Evolutionary conservation across 345 rosid genomes (phyloP).

Genomic region (Citrus mangshanensis): DNA sequence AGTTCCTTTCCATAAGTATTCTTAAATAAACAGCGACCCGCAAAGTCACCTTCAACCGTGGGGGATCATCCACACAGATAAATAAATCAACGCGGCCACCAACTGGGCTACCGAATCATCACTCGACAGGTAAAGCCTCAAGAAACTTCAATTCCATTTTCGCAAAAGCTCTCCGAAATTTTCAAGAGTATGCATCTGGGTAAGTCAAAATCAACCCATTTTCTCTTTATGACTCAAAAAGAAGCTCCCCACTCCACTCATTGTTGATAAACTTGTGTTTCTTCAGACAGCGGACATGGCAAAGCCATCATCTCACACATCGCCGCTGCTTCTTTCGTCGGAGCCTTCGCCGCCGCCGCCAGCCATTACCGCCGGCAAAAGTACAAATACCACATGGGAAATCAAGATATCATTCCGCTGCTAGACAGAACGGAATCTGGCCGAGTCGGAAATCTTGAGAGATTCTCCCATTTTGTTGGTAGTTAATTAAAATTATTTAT

Average conservation of each 20-base stretch:
- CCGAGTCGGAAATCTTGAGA: conserved; percentile 58
- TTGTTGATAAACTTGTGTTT: neutral
- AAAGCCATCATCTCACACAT: conserved; percentile 19
- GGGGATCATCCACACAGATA: neutral
- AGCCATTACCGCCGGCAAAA: conserved; percentile 19
- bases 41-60: neutral
- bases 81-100: neutral
- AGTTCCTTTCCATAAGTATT: neutral
- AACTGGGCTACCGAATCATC: neutral
- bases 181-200: neutral
- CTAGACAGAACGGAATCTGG: conserved; percentile 50
- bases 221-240: neutral
- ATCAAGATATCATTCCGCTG: conserved; percentile 34
- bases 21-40: neutral
- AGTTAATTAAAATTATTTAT: neutral
- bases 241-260: neutral
- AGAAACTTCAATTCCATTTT: neutral
- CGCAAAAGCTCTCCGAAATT: neutral
- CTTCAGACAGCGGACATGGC: conserved; percentile 14
- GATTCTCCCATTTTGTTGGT: conserved; percentile 83
- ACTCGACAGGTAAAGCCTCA: neutral
- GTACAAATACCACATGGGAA: conserved; percentile 9
- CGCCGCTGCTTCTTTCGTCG: conserved; percentile 30
- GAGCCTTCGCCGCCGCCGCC: conserved; percentile 23
- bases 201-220: neutral